These are phyloP conservation scores for Colletotrichum tropicale DNA, from an alignment of 2,329 filamentous ascomycete genomes.

Conservation along the genomic window DNA sequence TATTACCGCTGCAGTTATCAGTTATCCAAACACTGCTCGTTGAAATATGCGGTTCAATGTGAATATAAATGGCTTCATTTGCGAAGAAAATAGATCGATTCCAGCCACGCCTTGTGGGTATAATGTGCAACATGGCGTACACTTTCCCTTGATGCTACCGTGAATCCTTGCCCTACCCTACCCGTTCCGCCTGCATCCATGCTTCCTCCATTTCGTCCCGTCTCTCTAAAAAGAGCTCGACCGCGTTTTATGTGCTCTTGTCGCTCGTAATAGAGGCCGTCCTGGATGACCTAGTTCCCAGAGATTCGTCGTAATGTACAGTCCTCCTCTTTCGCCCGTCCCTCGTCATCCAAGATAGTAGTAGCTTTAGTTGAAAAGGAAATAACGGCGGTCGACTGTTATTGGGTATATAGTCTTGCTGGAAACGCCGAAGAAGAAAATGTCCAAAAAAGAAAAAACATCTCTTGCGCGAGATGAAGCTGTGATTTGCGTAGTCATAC, in stretches of 20 bases:
- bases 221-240: slow-evolving; percentile 6
- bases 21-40: neutral
- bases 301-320: neutral
- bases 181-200: neutral
- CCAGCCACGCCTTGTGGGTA: neutral
- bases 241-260: neutral
- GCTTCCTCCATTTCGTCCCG: neutral
- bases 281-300: neutral
- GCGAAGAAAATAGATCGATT: neutral
- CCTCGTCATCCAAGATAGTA: neutral
- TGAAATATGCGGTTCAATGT: neutral
- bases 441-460: neutral
- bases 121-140: neutral
- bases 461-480: slow-evolving; percentile 8
- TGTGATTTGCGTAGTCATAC: neutral
- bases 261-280: neutral
- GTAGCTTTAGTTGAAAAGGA: neutral
- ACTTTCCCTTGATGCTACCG: neutral
- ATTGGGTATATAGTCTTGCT: slow-evolving; percentile 18
- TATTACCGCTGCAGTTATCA: neutral
- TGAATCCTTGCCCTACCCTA: neutral
- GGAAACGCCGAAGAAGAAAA: neutral
- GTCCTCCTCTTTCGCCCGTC: neutral
- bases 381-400: slow-evolving; percentile 1
- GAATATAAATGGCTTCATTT: neutral